phyloP scores from a whole-genome alignment of 805 yeast species.

The Lipomyces spencermartinsiae region DNA sequence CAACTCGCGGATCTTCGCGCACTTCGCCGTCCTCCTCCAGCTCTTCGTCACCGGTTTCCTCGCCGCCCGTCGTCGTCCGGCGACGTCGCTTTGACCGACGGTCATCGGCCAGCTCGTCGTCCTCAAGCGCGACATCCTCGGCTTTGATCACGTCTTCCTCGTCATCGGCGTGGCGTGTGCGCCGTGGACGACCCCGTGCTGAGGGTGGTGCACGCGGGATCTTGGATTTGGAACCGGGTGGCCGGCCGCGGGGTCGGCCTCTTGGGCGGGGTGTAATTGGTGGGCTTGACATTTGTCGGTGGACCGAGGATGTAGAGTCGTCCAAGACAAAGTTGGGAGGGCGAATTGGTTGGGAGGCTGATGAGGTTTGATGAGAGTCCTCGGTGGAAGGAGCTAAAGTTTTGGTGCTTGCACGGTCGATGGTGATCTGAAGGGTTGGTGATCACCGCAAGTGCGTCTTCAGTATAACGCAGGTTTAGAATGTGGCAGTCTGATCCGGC shows the following conservation, averaged over 20 bases:
- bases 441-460: neutral
- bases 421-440: neutral
- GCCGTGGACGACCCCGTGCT: slow-evolving; percentile 24
- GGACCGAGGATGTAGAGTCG: neutral
- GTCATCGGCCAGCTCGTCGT: slow-evolving; percentile 24
- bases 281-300: neutral
- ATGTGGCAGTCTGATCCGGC: too few relatives aligned
- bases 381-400: too few relatives aligned
- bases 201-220: slow-evolving; percentile 33
- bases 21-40: slow-evolving; percentile 24
- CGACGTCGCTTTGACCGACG: slow-evolving; percentile 15
- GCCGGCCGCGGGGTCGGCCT: slow-evolving; percentile 46
- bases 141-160: slow-evolving; percentile 29
- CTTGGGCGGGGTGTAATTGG: slow-evolving; percentile 34
- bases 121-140: slow-evolving; percentile 24
- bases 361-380: neutral
- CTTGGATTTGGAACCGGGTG: slow-evolving; percentile 45
- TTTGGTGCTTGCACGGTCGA: too few relatives aligned
- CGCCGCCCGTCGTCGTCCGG: slow-evolving; percentile 8
- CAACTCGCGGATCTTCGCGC: slow-evolving; percentile 36
- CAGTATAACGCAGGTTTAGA: neutral
- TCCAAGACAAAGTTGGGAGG: neutral
- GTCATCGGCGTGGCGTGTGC: slow-evolving; percentile 35
- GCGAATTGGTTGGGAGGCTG: neutral
- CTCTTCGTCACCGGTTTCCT: slow-evolving; percentile 11